phyloP scores from a whole-genome alignment of 495 filamentous ascomycete species.

The Daldinia loculata region DNA sequence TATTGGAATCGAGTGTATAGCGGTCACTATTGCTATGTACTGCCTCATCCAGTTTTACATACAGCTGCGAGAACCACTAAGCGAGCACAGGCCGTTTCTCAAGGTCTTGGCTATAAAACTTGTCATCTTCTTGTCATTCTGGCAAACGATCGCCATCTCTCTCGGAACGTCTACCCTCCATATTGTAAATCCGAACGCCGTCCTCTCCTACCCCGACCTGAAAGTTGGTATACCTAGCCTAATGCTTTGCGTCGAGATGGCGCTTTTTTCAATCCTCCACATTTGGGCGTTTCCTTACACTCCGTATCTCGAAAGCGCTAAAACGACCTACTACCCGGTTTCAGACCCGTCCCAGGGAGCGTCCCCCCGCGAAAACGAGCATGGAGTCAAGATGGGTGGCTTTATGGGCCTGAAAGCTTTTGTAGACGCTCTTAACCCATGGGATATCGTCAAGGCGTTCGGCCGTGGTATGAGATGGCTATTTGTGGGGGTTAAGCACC shows the following conservation, averaged over 20 bases:
- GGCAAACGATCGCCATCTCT: conserved; percentile 80
- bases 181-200: conserved; percentile 66
- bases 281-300: conserved; percentile 84
- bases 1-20: conserved; percentile 71
- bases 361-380: conserved; percentile 59
- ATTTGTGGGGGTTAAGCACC: conserved; percentile 71
- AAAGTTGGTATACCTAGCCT: conserved; percentile 83
- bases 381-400: conserved; percentile 67
- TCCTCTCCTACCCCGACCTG: conserved; percentile 75
- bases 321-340: conserved; percentile 48
- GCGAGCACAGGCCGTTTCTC: conserved; percentile 76
- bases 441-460: conserved; percentile 83
- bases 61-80: conserved; percentile 73
- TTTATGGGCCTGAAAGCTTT: conserved; percentile 69
- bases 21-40: conserved; percentile 91
- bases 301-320: conserved; percentile 64
- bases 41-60: conserved; percentile 90
- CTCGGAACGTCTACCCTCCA: conserved; percentile 69
- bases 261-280: conserved; percentile 79
- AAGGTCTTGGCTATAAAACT: conserved; percentile 91
- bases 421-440: conserved; percentile 78
- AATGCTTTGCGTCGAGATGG: conserved; percentile 88
- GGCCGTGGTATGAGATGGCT: conserved; percentile 83
- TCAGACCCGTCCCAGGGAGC: conserved; percentile 39
- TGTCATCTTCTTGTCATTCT: conserved; percentile 95